A percentile compares a stretch with the other conserved stretches of the same genome.
These are phyloP conservation scores for Populus euphratica DNA, from an alignment of 345 rosid species.

Conservation along the genomic window DNA sequence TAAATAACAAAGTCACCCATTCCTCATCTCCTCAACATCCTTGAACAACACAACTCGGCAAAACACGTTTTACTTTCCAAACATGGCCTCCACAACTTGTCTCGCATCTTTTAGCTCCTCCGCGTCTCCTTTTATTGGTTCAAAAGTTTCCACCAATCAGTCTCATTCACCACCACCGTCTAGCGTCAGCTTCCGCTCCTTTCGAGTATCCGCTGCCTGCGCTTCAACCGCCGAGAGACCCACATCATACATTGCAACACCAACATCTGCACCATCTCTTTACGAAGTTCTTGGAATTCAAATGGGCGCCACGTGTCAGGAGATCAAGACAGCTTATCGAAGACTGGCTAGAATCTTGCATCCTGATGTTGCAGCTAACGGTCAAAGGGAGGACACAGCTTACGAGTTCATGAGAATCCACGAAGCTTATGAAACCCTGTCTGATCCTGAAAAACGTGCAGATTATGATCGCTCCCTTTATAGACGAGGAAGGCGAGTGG, in stretches of 20 bases:
- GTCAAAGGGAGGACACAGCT: slow-evolving; percentile 16
- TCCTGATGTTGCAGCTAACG: slow-evolving; percentile 50
- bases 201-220: slow-evolving; percentile 38
- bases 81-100: slow-evolving; percentile 31
- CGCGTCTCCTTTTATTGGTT: slow-evolving; percentile 17
- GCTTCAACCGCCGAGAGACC: slow-evolving; percentile 41
- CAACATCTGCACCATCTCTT: slow-evolving; percentile 27
- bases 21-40: not conserved
- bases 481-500: slow-evolving; percentile 18
- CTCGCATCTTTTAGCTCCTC: slow-evolving; percentile 19
- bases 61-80: not conserved
- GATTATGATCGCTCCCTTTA: slow-evolving; percentile 49
- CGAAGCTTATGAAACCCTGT: slow-evolving; percentile 62
- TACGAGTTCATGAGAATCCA: slow-evolving; percentile 53
- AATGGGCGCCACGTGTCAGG: slow-evolving; percentile 48
- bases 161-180: slow-evolving; percentile 3
- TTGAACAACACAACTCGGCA: not conserved
- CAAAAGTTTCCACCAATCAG: not conserved
- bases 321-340: slow-evolving; percentile 67
- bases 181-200: slow-evolving; percentile 30
- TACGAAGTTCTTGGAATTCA: slow-evolving; percentile 62
- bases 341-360: slow-evolving; percentile 54
- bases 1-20: slow-evolving; percentile 4
- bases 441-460: slow-evolving; percentile 60
- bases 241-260: slow-evolving; percentile 11